phyloP scores from a whole-genome alignment of 2,329 filamentous ascomycete species.

The Cladophialophora bantiana region DNA sequence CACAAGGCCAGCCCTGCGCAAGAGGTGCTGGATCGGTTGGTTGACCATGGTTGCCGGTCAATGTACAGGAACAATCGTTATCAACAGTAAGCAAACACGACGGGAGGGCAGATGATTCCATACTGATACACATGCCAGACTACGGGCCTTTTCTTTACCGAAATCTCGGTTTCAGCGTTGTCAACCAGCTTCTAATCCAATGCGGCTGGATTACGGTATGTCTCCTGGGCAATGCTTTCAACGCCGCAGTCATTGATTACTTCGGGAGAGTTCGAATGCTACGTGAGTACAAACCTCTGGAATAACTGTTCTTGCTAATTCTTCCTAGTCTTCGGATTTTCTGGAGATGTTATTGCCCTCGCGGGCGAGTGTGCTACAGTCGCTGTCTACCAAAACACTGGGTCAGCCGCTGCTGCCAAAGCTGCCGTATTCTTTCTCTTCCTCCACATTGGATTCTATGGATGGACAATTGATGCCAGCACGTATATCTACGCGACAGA shows the following conservation, averaged over 20 bases:
- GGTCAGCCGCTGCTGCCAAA: conserved; percentile 58
- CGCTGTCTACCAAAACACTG: conserved; percentile 56
- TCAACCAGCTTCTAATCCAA: conserved; percentile 23
- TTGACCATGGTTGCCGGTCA: conserved; percentile 16
- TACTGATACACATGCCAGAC: conserved; percentile 6
- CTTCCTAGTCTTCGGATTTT: conserved; percentile 46
- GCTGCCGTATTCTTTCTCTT: conserved; percentile 72
- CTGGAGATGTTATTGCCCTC: conserved; percentile 43
- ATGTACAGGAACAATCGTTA: conserved; percentile 17
- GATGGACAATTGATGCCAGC: conserved; percentile 68
- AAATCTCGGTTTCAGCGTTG: conserved; percentile 22
- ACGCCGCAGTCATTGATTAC: conserved; percentile 46
- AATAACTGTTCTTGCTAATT: not conserved
- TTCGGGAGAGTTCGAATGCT: conserved; percentile 47
- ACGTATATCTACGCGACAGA: conserved; percentile 73
- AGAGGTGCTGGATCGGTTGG: conserved; percentile 14
- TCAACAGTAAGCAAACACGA: conserved; percentile 7
- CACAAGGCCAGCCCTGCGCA: conserved; percentile 21
- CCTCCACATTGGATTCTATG: conserved; percentile 58
- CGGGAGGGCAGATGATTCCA: not conserved
- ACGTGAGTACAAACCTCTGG: not conserved
- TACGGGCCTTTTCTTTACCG: conserved; percentile 31
- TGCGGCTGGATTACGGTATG: conserved; percentile 23
- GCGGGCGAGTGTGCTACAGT: conserved; percentile 52
- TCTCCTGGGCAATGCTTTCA: conserved; percentile 35